phyloP scores from a whole-genome alignment of 495 filamentous ascomycete species.

The Glutinoglossum americanum region DNA sequence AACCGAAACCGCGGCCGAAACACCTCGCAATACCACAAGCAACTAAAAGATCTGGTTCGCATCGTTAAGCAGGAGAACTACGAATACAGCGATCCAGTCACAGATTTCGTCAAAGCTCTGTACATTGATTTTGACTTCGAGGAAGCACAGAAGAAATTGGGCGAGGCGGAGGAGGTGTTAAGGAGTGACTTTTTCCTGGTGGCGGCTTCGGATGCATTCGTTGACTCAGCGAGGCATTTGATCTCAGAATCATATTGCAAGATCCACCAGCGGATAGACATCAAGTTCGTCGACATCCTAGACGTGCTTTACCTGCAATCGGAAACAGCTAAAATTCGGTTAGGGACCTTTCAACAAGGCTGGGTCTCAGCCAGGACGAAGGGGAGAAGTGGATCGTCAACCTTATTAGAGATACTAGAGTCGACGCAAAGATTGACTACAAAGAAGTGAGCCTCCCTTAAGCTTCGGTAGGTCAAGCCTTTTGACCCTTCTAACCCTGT shows the following conservation, averaged over 20 bases:
- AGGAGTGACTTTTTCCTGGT: slow-evolving; percentile 91
- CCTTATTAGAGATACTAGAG: slow-evolving; percentile 86
- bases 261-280: slow-evolving; percentile 95
- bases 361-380: slow-evolving; percentile 78
- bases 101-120: slow-evolving; percentile 85
- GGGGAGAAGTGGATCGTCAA: slow-evolving; percentile 99
- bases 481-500: background rate
- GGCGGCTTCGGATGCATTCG: slow-evolving; percentile 64
- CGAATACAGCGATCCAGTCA: slow-evolving; percentile 91
- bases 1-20: slow-evolving; percentile 70
- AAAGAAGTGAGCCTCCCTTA: slow-evolving; percentile 30
- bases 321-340: slow-evolving; percentile 8
- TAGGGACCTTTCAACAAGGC: slow-evolving; percentile 67
- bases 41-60: slow-evolving; percentile 87
- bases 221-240: slow-evolving; percentile 82
- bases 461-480: background rate
- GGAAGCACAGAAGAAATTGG: slow-evolving; percentile 83
- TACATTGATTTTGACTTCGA: slow-evolving; percentile 98
- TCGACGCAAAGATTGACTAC: slow-evolving; percentile 98
- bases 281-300: slow-evolving; percentile 38
- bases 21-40: slow-evolving; percentile 79
- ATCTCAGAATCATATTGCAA: slow-evolving; percentile 99
- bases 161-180: slow-evolving; percentile 77
- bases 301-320: background rate
- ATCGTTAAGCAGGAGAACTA: slow-evolving; percentile 91